Evolutionary conservation across 2,329 filamentous ascomycete genomes (phyloP).

Genomic region (Dactylella cylindrospora): DNA sequence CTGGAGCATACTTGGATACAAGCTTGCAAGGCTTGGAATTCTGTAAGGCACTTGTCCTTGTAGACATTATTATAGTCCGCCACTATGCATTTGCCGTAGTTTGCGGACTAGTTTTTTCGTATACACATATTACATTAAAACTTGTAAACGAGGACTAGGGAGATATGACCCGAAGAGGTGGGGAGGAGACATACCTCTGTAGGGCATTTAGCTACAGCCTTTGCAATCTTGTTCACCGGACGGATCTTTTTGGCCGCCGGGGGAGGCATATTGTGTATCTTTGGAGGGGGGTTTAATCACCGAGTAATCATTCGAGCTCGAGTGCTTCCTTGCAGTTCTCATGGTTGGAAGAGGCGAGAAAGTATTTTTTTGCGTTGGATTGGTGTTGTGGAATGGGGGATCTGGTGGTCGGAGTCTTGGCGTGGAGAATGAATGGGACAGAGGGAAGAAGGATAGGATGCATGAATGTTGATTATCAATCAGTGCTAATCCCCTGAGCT

Average conservation of each 20-base stretch:
- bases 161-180: neutral
- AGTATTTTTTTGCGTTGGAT: too few species aligned
- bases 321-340: too few species aligned
- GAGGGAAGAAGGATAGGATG: too few species aligned
- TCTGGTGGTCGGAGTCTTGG: slow-evolving; percentile 2
- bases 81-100: slow-evolving; percentile 88
- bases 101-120: slow-evolving; percentile 63
- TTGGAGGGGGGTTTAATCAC: too few species aligned
- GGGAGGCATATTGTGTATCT: slow-evolving; percentile 48
- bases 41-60: slow-evolving; percentile 83
- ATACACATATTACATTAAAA: slow-evolving; percentile 18
- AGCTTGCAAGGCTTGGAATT: slow-evolving; percentile 61
- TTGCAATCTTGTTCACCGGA: slow-evolving; percentile 70
- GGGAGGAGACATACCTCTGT: slow-evolving; percentile 58
- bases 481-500: slow-evolving; percentile 15
- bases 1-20: slow-evolving; percentile 22
- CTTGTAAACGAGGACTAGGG: neutral
- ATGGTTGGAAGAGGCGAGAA: too few species aligned
- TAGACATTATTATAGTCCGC: slow-evolving; percentile 85
- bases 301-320: too few species aligned
- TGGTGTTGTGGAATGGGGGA: too few species aligned
- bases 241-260: slow-evolving; percentile 58
- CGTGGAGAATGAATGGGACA: too few species aligned
- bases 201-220: slow-evolving; percentile 66
- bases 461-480: slow-evolving; percentile 23